Base-by-base conservation (phyloP, 176 grass and related monocot genomes). In the Bromus sterilis region DNA sequence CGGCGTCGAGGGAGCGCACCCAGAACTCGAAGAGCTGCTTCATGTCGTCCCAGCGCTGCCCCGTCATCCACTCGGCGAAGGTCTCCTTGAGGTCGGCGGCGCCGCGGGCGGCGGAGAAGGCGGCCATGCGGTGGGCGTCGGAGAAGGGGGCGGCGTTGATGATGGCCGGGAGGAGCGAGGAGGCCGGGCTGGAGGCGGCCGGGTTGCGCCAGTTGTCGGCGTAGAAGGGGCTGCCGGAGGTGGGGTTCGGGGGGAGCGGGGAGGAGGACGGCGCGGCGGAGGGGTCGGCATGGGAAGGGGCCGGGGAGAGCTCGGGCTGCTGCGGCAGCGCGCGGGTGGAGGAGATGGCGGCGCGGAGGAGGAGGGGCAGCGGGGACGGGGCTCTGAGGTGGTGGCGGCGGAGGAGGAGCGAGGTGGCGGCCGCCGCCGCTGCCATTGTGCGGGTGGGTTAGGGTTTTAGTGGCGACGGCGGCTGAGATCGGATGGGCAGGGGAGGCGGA, bases 161-260 rank as follows among this genome's bases (percentile, higher is more conserved):
- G 57, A 91, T 82, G 11, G 86, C 91, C 9, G 91, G 88, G 74
- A 89, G 85, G 41, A 80, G 58, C 56, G 89, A 82, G 44, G 78
- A 72, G 56, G 78, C 7, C 29, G 78, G 60, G 28, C 16, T 59
- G 69, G 86, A 48, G 16, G 84, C 48, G 63, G 60, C 80, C 4
- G 89, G 93, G 62, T 75, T 91, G 30, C 97, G 90, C 97, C 97
- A 99, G 91, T 99, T 99, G 57, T 93, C 89, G 9, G 75, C 86
- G 28, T 93, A 99, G 82, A 89, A 93, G 28, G 96, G 93, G 80
- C 87, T 99, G 64, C 96, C 96, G 11, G 87, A 71, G 85, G 85
- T 93, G 5, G 96, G 96, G 48, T 86, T 95, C 7, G 96, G 93
- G 4, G 96, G 96, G 9, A 99, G 91, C 21, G 93, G 93, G 13